phyloP scores from a whole-genome alignment of 1,284 basidiomycete species.

The Cryptococcus maquisensis region DNA sequence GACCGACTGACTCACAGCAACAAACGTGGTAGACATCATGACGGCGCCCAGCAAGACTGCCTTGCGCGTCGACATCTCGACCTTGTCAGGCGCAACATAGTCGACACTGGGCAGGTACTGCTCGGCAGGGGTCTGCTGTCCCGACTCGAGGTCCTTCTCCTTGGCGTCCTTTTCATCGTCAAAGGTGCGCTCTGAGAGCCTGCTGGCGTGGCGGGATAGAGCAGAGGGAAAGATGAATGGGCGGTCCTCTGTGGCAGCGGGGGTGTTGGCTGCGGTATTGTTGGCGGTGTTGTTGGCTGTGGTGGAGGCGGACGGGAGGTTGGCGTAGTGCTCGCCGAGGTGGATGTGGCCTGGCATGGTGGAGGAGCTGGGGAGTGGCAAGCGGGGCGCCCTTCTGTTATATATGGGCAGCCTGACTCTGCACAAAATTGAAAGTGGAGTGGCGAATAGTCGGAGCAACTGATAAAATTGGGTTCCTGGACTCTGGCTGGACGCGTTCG shows the following conservation, averaged over 20 bases:
- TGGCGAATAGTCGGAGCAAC: no score
- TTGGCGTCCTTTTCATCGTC: slow-evolving; percentile 3
- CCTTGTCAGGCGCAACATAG: slow-evolving; percentile 2
- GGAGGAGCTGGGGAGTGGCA: no score
- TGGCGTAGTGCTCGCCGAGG: background rate
- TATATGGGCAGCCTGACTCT: no score
- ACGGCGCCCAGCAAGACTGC: slow-evolving; percentile 17
- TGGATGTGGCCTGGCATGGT: no score
- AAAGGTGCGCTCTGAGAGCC: slow-evolving; percentile 1
- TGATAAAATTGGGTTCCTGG: no score
- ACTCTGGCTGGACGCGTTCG: no score
- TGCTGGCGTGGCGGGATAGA: slow-evolving; percentile 6
- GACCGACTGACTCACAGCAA: slow-evolving; percentile 15
- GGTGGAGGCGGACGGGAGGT: background rate
- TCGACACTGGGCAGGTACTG: background rate
- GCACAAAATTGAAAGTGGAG: no score
- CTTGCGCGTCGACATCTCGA: slow-evolving; percentile 2
- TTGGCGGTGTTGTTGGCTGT: slow-evolving; percentile 1
- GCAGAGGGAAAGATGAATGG: slow-evolving; percentile 5
- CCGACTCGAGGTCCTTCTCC: background rate
- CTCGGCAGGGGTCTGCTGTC: slow-evolving; percentile 5
- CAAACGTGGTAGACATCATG: slow-evolving; percentile 24
- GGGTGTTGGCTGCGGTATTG: slow-evolving; percentile 4
- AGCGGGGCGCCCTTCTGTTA: no score
- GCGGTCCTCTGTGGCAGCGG: slow-evolving; percentile 4